Evolutionary conservation across 2,329 filamentous ascomycete genomes (phyloP).

Genomic region (Sclerotinia nivalis): DNA sequence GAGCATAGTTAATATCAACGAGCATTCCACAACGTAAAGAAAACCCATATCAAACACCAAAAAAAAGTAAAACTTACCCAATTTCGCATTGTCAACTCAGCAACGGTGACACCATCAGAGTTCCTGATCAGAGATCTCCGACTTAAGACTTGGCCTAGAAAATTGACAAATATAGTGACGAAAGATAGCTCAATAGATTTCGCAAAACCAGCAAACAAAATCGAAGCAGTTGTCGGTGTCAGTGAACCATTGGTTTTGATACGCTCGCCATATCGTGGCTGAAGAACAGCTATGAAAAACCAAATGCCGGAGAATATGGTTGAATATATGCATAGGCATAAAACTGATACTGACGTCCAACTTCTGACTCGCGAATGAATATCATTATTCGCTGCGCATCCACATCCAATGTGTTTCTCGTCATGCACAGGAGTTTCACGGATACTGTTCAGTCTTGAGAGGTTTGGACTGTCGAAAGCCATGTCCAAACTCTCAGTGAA

Average conservation of each 20-base stretch:
- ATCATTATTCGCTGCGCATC: conserved; percentile 32
- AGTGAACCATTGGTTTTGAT: conserved; percentile 57
- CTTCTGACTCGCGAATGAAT: conserved; percentile 33
- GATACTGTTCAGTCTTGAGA: conserved; percentile 9
- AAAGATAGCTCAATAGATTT: conserved; percentile 79
- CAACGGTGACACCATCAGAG: conserved; percentile 67
- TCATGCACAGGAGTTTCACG: background rate
- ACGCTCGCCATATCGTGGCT: conserved; percentile 60
- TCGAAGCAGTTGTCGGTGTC: conserved; percentile 62
- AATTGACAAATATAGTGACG: conserved; percentile 73
- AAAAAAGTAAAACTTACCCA: conserved; percentile 51
- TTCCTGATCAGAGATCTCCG: conserved; percentile 62
- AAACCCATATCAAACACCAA: background rate
- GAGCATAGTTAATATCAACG: conserved; percentile 60
- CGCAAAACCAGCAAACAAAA: conserved; percentile 68
- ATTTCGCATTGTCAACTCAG: conserved; percentile 74
- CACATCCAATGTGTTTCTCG: conserved; percentile 26
- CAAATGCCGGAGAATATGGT: conserved; percentile 67
- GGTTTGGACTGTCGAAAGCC: conserved; percentile 16
- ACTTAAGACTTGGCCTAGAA: conserved; percentile 74
- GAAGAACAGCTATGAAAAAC: conserved; percentile 60
- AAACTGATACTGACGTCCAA: conserved; percentile 54
- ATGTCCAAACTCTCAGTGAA: conserved; percentile 26
- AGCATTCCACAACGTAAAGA: background rate
- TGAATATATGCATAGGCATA: conserved; percentile 59